phyloP scores from a whole-genome alignment of 208 protist genomes.

The Leishmania turanica region DNA sequence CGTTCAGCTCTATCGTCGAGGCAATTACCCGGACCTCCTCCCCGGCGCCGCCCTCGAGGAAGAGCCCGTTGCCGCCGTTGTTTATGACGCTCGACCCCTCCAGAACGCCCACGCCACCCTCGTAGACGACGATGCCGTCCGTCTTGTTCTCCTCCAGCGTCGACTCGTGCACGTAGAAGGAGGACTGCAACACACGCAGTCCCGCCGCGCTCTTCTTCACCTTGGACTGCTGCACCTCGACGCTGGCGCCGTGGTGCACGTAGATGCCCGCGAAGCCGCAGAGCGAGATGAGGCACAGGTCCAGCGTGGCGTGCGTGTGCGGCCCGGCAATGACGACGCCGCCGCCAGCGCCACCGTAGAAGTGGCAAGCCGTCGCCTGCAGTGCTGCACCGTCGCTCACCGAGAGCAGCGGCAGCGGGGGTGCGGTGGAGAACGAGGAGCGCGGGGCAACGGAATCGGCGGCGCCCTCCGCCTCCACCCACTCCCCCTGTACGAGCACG shows the following conservation, averaged over 20 bases:
- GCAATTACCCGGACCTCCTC: conserved; percentile 41
- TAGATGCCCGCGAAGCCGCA: conserved; percentile 63
- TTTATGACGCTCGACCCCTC: conserved; percentile 47
- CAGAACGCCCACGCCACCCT: conserved; percentile 36
- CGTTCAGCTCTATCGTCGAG: conserved; percentile 68
- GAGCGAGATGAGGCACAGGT: conserved; percentile 57
- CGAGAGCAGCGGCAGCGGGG: conserved; percentile 40
- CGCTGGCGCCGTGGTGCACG: conserved; percentile 35
- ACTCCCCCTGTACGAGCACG: conserved; percentile 46
- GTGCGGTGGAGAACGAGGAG: conserved; percentile 3
- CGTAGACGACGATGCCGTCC: conserved; percentile 64
- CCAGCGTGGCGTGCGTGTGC: conserved; percentile 36
- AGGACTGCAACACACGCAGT: conserved; percentile 28
- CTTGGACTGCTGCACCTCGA: conserved; percentile 39
- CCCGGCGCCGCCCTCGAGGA: conserved; percentile 30
- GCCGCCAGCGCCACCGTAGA: conserved; percentile 57
- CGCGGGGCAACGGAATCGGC: neutral
- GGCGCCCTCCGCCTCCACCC: conserved; percentile 5
- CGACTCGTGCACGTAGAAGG: conserved; percentile 37
- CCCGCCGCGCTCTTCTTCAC: conserved; percentile 60
- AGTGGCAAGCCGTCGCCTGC: conserved; percentile 56
- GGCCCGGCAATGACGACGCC: conserved; percentile 41
- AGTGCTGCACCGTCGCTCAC: conserved; percentile 41
- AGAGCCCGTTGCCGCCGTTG: conserved; percentile 67
- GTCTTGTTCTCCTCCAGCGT: conserved; percentile 48